A percentile compares a stretch with the other conserved stretches of the same genome.
Conservation (phyloP, 768 basidiomycete species). For the Lactifluus echinatus region DNA sequence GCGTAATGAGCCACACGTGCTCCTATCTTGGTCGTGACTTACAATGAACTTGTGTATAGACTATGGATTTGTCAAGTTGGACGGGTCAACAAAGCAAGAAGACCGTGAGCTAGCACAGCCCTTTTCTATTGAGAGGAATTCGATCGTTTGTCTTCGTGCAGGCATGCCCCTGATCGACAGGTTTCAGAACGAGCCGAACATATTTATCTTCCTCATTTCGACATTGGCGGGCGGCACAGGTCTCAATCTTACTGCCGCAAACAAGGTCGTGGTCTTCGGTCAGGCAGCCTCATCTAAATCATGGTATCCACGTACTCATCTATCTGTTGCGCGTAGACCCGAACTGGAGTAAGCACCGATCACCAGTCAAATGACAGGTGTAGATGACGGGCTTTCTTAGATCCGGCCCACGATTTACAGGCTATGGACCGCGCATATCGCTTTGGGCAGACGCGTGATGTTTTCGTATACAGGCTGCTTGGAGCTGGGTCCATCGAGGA, state of each 20-base stretch:
- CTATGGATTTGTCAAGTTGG: constrained; percentile 63
- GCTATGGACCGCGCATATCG: constrained; percentile 85
- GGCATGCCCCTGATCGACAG: constrained; percentile 82
- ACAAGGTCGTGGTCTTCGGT: constrained; percentile 92
- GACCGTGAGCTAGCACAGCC: constrained; percentile 45
- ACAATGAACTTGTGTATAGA: constrained; percentile 20
- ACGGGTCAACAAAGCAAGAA: constrained; percentile 60
- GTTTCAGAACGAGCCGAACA: constrained; percentile 65
- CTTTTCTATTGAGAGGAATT: neutral
- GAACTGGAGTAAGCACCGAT: constrained; percentile 73
- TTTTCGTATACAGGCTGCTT: constrained; percentile 73
- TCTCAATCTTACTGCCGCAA: constrained; percentile 83
- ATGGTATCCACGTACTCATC: neutral
- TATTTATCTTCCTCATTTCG: constrained; percentile 82
- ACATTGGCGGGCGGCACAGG: constrained; percentile 90
- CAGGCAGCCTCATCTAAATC: neutral
- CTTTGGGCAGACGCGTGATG: constrained; percentile 81
- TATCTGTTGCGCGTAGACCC: constrained; percentile 46
- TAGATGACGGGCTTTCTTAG: constrained; percentile 32
- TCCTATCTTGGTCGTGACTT: constrained; percentile 17
- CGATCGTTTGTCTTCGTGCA: constrained; percentile 24
- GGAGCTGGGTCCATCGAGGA: constrained; percentile 86
- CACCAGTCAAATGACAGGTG: neutral
- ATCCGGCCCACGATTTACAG: constrained; percentile 92
- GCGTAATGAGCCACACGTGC: constrained; percentile 31